These are phyloP conservation scores for Sicyos edulis DNA, from an alignment of 306 rosid genomes.

Conservation along the genomic window DNA sequence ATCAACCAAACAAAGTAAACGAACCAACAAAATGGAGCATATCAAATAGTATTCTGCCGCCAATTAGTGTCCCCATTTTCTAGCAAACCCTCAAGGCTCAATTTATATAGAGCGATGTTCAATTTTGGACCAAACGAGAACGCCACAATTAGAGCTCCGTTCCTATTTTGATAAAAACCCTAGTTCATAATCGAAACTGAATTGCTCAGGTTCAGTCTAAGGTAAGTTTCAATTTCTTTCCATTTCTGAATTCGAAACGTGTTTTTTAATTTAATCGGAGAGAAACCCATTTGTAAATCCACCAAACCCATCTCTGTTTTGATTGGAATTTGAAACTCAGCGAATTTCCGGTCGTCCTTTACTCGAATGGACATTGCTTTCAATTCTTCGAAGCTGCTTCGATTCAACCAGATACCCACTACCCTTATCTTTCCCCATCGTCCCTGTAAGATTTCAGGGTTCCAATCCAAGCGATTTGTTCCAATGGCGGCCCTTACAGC, in stretches of 20 bases:
- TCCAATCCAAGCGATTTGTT: constrained; percentile 32
- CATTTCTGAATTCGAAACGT: neutral
- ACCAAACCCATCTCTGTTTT: neutral
- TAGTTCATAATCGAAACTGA: neutral
- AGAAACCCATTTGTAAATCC: neutral
- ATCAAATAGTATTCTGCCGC: neutral
- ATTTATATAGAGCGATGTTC: no score
- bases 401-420: constrained; percentile 6
- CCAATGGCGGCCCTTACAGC: constrained; percentile 54
- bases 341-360: neutral
- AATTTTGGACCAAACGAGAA: neutral
- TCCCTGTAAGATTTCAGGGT: constrained; percentile 16
- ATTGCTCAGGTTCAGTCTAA: neutral
- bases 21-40: neutral
- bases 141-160: neutral
- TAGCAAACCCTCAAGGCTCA: neutral
- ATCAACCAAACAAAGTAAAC: no score
- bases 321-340: neutral
- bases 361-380: constrained; percentile 17
- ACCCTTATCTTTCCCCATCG: neutral
- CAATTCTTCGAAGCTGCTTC: constrained; percentile 6
- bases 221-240: neutral
- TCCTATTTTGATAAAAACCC: neutral
- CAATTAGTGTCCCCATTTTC: neutral
- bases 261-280: neutral